Evolutionary conservation across 2,329 filamentous ascomycete species (phyloP).

Genomic region (Ophidiomyces ophidiicola): DNA sequence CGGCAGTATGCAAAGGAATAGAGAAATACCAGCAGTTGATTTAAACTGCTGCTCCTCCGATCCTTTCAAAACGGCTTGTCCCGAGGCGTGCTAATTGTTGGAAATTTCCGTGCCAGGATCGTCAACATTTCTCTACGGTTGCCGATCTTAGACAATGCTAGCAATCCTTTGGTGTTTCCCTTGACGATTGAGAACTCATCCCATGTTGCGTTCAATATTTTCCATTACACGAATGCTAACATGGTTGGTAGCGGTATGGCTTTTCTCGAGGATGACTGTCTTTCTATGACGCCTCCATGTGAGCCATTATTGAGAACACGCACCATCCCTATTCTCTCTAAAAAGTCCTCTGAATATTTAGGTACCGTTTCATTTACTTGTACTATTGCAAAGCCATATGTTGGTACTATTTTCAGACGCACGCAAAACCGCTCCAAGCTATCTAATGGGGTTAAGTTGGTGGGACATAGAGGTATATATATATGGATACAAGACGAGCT

Average conservation of each 20-base stretch:
- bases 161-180: slow-evolving; percentile 19
- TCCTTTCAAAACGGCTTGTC: not conserved
- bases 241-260: slow-evolving; percentile 22
- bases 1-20: slow-evolving; percentile 15
- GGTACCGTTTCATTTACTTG: slow-evolving; percentile 28
- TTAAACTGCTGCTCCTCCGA: slow-evolving; percentile 7
- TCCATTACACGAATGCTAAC: slow-evolving; percentile 6
- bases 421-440: not conserved
- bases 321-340: slow-evolving; percentile 25
- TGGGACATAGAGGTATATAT: slow-evolving; percentile 27
- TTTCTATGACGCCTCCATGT: slow-evolving; percentile 20
- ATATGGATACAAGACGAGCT: no score
- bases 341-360: slow-evolving; percentile 19
- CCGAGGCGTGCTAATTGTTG: slow-evolving; percentile 9
- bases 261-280: slow-evolving; percentile 18
- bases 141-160: slow-evolving; percentile 20
- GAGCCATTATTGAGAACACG: slow-evolving; percentile 27
- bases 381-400: slow-evolving; percentile 22
- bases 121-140: slow-evolving; percentile 13
- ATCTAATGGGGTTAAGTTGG: slow-evolving; percentile 15
- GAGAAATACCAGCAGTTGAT: slow-evolving; percentile 10
- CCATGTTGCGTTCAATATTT: slow-evolving; percentile 19
- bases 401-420: not conserved
- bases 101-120: slow-evolving; percentile 10
- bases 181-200: slow-evolving; percentile 10